Base-by-base conservation (phyloP, 768 basidiomycete species). In the Kwoniella europaea region DNA sequence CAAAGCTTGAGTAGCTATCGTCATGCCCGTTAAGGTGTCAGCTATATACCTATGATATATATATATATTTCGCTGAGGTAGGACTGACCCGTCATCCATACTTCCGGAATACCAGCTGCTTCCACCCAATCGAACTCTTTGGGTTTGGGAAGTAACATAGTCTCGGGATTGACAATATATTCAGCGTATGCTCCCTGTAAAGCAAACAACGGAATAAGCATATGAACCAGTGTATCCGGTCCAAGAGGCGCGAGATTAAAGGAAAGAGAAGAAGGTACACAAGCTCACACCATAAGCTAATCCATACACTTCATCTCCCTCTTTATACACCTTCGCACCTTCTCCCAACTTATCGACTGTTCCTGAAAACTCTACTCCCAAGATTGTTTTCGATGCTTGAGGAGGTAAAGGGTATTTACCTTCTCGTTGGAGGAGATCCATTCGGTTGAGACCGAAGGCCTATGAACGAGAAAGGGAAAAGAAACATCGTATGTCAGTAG, bases 311-410 rank as follows among this genome's bases (percentile, higher is more conserved):
- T 91, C 89, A 73, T 92, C 90, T 4, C 88, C 89, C 27, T 87
- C 77, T 73, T 87, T 85, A 88, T 89, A 92, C 55, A 84, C 83
- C 41, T 86, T 85, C 10, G 87, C 87, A 35, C 82, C 85, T 16
- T 85, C 77, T 0, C 90, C 90, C 15, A 90, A 73, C 59, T 87
- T 85, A 46, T 86, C 84, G 59, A 93, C 86, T 2, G 78, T 80
- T 5, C 92, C 92, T 24, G 92, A 89, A 81, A 95, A 96, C 82
- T 96, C 94, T 55, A 94, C 91, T 3, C 94, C 93, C 10, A 95
- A 86, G 79, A 94, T 90, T 7, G 81, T 82, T 68, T 86, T 84
- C 44, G 90, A 90, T 20, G 89, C 88, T 53, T 90, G 91, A n/a
- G 89, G 86, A 41, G 93, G 93, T n/a, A 87, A 84, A 18, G 91